A percentile compares a stretch with the other conserved stretches of the same genome.
Evolutionary conservation across 2,329 filamentous ascomycete species (phyloP).

Genomic region (Ceratocystis albifundus): DNA sequence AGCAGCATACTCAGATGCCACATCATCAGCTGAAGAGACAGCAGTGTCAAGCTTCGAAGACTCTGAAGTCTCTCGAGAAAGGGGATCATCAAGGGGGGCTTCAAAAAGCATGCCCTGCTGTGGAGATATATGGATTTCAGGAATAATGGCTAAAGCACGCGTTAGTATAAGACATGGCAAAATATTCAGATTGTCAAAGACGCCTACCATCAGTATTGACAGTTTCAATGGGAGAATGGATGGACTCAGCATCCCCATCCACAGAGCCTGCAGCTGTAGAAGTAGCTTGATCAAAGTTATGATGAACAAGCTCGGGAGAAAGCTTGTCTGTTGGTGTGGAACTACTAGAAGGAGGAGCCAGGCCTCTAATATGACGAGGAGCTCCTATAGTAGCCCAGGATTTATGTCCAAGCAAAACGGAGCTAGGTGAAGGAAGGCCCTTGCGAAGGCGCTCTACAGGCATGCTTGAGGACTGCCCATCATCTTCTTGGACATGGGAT

Average conservation of each 20-base stretch:
- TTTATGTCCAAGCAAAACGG: slow-evolving; percentile 7
- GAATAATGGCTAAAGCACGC: background rate
- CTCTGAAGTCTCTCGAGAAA: background rate
- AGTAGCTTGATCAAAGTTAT: background rate
- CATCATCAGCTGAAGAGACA: background rate
- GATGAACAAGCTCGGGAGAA: background rate
- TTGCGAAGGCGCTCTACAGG: slow-evolving; percentile 1
- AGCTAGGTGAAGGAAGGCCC: slow-evolving; percentile 1
- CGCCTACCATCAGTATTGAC: background rate
- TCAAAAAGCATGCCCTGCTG: background rate
- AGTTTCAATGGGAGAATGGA: background rate
- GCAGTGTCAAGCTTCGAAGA: background rate
- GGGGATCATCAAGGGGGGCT: background rate
- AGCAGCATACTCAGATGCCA: background rate
- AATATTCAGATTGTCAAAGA: too few species aligned
- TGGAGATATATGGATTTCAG: background rate
- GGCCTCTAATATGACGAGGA: slow-evolving; percentile 3
- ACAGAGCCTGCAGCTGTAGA: slow-evolving; percentile 1
- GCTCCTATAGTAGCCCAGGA: background rate
- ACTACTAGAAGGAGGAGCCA: background rate
- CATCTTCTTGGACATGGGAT: background rate
- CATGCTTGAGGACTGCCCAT: background rate
- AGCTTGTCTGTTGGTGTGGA: background rate
- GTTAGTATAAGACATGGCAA: background rate
- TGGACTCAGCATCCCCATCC: background rate